Evolutionary conservation across 176 grass and related monocot genomes (phyloP), one percentile per base, ranked within the genome.

Genomic region (Paspalum vaginatum): DNA sequence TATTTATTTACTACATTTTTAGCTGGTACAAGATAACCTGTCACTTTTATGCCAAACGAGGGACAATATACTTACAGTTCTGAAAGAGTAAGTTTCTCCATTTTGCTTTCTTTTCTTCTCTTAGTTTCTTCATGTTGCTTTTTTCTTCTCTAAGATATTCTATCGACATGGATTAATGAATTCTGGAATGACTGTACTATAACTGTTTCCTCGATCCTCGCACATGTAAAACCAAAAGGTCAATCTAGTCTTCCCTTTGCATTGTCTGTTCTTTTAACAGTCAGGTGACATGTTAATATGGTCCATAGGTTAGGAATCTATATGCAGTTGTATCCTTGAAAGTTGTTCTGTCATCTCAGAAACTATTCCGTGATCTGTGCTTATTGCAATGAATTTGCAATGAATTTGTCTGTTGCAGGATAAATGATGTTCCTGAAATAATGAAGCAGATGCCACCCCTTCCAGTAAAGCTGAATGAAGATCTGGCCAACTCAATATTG

Each of bases 401-500:
- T 66, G 40, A 49, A 56, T 65, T 14, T 66, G 76, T 15, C 3
- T 49, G 22, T 75, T 91, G 88, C 85, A 97, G 94, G 79, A 84
- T 88, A 75, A 86, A 50, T 71, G 89, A 97, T 86, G 71, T 84
- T 72, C 87, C 91, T 27, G 91, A 97, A 21, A 90, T 91, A 91
- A 97, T 97, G 94, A 97, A 71, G 85, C 91, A 97, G 79, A 97
- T 97, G 94, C 94, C 94, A 10, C 85, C 91, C 32, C 84, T 97
- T 72, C 91, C 91, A 24, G 89, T 87, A 46, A 91, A 97, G 86
- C 47, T 97, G 68, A 91, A 97, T 62, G 94, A 94, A 81, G 89
- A 94, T 18, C 87, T 97, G 15, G 94, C 87, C 9, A 91, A 82
- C 70, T 84, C 89, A 68, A 79, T 97, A 27, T 71, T 97, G 68